A percentile compares a stretch with the other conserved stretches of the same genome.
These are phyloP conservation scores for Talaromyces sp. DNA, from an alignment of 2,329 filamentous ascomycete species.

Conservation along the genomic window DNA sequence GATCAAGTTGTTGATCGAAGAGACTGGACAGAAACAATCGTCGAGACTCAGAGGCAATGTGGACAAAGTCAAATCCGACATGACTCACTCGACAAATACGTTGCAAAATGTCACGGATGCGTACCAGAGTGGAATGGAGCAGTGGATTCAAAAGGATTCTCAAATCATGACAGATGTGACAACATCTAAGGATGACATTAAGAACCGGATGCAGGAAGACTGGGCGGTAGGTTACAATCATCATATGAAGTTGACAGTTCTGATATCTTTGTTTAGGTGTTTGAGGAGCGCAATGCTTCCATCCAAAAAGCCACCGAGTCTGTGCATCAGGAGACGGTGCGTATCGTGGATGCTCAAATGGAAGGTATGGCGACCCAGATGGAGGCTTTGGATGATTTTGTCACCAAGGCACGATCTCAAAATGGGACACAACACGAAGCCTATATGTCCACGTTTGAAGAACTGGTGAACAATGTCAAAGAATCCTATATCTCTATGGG, in stretches of 20 bases:
- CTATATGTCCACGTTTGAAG: slow-evolving; percentile 61
- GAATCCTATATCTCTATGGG: slow-evolving; percentile 67
- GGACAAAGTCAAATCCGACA: slow-evolving; percentile 55
- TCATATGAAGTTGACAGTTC: not conserved
- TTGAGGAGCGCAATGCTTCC: slow-evolving; percentile 72
- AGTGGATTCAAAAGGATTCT: slow-evolving; percentile 65
- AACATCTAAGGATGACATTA: slow-evolving; percentile 69
- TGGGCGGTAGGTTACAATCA: slow-evolving; percentile 58
- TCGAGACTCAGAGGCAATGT: slow-evolving; percentile 61
- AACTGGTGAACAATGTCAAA: slow-evolving; percentile 62
- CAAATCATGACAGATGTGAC: slow-evolving; percentile 65
- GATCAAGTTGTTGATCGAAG: slow-evolving; percentile 69
- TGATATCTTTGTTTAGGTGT: slow-evolving; percentile 42
- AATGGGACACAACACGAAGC: slow-evolving; percentile 71
- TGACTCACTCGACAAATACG: slow-evolving; percentile 57
- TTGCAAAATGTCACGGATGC: slow-evolving; percentile 60
- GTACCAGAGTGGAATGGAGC: slow-evolving; percentile 67
- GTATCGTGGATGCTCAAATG: slow-evolving; percentile 85
- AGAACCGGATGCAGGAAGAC: slow-evolving; percentile 76
- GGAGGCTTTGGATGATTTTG: slow-evolving; percentile 83
- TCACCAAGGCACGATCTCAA: slow-evolving; percentile 71
- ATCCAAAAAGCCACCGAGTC: slow-evolving; percentile 79
- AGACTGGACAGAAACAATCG: slow-evolving; percentile 69
- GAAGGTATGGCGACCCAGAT: slow-evolving; percentile 83
- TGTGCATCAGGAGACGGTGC: slow-evolving; percentile 84